These are phyloP conservation scores for Polysphondylium violaceum DNA, from an alignment of 78 protist species.

Conservation along the genomic window DNA sequence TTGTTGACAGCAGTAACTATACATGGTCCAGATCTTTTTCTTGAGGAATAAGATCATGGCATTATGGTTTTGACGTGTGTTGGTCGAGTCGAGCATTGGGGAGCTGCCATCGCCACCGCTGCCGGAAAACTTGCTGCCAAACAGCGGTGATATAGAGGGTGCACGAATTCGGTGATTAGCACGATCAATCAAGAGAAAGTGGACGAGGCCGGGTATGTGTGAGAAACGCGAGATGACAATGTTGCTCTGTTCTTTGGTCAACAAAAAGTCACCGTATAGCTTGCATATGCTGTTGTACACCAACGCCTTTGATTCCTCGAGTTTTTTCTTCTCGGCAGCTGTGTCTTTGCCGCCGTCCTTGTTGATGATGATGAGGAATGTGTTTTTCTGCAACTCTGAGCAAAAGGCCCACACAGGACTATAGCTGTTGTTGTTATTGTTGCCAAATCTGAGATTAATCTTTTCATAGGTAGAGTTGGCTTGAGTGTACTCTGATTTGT, in stretches of 20 bases:
- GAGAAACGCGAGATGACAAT: slow-evolving; percentile 12
- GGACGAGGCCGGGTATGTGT: slow-evolving; percentile 77
- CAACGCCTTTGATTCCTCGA: slow-evolving; percentile 40
- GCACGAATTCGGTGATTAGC: slow-evolving; percentile 57
- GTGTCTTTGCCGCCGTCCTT: slow-evolving; percentile 5
- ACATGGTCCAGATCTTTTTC: slow-evolving; percentile 72
- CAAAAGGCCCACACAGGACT: too few relatives aligned
- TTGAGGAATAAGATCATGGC: slow-evolving; percentile 34
- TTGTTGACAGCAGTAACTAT: slow-evolving; percentile 58
- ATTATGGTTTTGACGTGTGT: not conserved
- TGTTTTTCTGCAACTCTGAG: slow-evolving; percentile 41
- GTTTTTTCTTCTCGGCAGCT: not conserved
- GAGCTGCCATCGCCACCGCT: too few relatives aligned
- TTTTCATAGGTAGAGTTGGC: slow-evolving; percentile 42
- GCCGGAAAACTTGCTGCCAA: slow-evolving; percentile 3
- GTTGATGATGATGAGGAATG: slow-evolving; percentile 17
- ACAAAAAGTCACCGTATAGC: slow-evolving; percentile 16
- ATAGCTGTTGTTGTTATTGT: not conserved
- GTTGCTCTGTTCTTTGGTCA: slow-evolving; percentile 39
- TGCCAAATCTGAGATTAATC: slow-evolving; percentile 15
- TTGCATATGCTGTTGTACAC: slow-evolving; percentile 28
- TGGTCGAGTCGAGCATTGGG: not conserved
- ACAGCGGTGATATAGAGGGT: slow-evolving; percentile 35
- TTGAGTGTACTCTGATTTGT: not conserved
- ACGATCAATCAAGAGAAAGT: slow-evolving; percentile 59